A percentile compares a stretch with the other conserved stretches of the same genome.
Conservation (phyloP, 2,329 filamentous ascomycete genomes). For the Thielaviopsis populi region DNA sequence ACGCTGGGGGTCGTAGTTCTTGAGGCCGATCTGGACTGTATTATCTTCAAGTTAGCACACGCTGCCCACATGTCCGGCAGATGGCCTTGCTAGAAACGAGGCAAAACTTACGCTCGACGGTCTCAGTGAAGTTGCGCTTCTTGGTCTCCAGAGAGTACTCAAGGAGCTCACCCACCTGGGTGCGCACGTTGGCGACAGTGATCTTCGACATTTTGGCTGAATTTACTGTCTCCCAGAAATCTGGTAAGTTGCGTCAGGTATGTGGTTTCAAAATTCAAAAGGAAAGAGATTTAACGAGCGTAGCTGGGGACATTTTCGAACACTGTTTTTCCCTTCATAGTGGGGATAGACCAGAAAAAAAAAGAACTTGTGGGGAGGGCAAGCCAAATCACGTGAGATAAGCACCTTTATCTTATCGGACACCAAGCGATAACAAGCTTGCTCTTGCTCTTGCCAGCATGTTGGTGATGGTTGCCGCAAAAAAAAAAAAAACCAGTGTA, state of each 20-base stretch:
- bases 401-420: background rate
- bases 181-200: conserved; percentile 87
- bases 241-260: conserved; percentile 17
- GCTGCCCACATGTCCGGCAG: no score
- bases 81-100: no score
- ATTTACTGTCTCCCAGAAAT: conserved; percentile 58
- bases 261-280: conserved; percentile 7
- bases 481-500: background rate
- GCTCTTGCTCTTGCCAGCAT: background rate
- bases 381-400: conserved; percentile 13
- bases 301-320: background rate
- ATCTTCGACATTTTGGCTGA: conserved; percentile 63
- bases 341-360: conserved; percentile 1
- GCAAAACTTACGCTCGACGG: conserved; percentile 48
- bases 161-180: conserved; percentile 84
- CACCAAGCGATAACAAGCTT: background rate
- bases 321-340: conserved; percentile 4
- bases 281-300: conserved; percentile 6
- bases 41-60: conserved; percentile 7
- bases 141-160: conserved; percentile 89
- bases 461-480: background rate
- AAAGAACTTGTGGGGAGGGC: conserved; percentile 16
- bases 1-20: conserved; percentile 99
- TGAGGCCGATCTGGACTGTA: conserved; percentile 66
- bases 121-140: conserved; percentile 95